A percentile compares a stretch with the other conserved stretches of the same genome.
These are phyloP conservation scores for Xanthoconium stramineum DNA, from an alignment of 768 basidiomycete genomes.

Conservation along the genomic window DNA sequence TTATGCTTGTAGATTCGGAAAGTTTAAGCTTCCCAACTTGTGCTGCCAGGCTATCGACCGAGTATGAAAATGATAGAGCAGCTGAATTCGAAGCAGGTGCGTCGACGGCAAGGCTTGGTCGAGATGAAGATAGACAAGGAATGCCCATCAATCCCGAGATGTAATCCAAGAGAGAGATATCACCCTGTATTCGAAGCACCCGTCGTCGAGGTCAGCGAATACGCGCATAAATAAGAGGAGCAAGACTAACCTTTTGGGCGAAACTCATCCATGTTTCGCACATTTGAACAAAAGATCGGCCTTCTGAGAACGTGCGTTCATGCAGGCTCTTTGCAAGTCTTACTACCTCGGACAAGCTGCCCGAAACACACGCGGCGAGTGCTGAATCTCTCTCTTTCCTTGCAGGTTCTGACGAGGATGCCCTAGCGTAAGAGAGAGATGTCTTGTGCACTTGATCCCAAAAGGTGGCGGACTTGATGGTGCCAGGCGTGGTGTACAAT, in stretches of 20 bases:
- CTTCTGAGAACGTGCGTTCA: slow-evolving; percentile 42
- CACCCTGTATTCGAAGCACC: slow-evolving; percentile 36
- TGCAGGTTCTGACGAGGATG: slow-evolving; percentile 12
- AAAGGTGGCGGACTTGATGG: slow-evolving; percentile 49
- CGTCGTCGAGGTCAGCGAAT: background rate
- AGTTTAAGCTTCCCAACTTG: slow-evolving; percentile 21
- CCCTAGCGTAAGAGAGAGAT: slow-evolving; percentile 34
- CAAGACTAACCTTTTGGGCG: slow-evolving; percentile 53
- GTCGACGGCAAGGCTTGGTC: background rate
- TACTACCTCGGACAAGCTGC: slow-evolving; percentile 44
- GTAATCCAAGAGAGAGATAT: slow-evolving; percentile 45
- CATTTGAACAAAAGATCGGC: slow-evolving; percentile 54
- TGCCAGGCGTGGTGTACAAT: slow-evolving; percentile 48
- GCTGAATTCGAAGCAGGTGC: background rate
- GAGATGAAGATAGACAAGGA: slow-evolving; percentile 5
- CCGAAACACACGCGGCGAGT: slow-evolving; percentile 37
- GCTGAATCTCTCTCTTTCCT: slow-evolving; percentile 27
- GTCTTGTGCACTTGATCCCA: slow-evolving; percentile 68
- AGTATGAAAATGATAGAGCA: slow-evolving; percentile 1
- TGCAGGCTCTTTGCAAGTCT: slow-evolving; percentile 35
- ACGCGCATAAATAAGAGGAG: background rate
- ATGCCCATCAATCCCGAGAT: slow-evolving; percentile 42
- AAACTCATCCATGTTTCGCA: slow-evolving; percentile 73
- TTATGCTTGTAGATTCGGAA: slow-evolving; percentile 4
- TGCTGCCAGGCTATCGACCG: slow-evolving; percentile 18